Percentiles rank a stretch among this genome's conserved stretches.
These are phyloP conservation scores for Phytophthora lateralis DNA, from an alignment of 352 stramenopile genomes.

Conservation along the genomic window DNA sequence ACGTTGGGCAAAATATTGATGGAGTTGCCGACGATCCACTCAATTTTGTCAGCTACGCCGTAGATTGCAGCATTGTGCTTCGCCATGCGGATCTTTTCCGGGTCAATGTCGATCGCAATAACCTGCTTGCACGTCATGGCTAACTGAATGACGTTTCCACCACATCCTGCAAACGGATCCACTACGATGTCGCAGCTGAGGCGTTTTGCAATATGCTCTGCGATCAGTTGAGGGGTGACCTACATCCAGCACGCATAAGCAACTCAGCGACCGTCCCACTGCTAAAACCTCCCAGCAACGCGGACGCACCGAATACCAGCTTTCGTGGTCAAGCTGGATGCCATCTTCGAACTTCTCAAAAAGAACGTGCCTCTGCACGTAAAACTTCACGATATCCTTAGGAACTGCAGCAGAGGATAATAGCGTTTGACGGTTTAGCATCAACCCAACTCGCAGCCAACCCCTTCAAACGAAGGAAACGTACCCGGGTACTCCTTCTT, in stretches of 20 bases:
- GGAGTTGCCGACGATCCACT: conserved; percentile 92
- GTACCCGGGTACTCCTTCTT: conserved; percentile 40
- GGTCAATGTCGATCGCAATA: conserved; percentile 93
- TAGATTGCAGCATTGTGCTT: conserved; percentile 92
- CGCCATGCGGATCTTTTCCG: conserved; percentile 88
- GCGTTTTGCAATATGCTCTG: conserved; percentile 84
- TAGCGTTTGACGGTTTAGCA: background rate
- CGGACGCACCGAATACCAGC: conserved; percentile 87
- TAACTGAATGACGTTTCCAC: conserved; percentile 94
- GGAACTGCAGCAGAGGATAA: conserved; percentile 27
- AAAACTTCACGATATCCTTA: conserved; percentile 88
- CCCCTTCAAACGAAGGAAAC: background rate
- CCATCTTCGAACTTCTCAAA: conserved; percentile 93
- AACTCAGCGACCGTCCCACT: conserved; percentile 4
- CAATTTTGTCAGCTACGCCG: conserved; percentile 89
- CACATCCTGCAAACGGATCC: conserved; percentile 93
- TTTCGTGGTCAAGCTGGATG: conserved; percentile 92
- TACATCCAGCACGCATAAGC: conserved; percentile 10
- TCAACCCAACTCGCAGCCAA: background rate
- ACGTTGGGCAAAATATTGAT: conserved; percentile 79
- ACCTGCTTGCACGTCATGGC: conserved; percentile 88
- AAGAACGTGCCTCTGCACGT: conserved; percentile 83
- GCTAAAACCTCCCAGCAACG: background rate
- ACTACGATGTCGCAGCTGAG: conserved; percentile 85
- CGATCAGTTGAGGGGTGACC: conserved; percentile 92